Evolutionary conservation across 2,329 filamentous ascomycete genomes (phyloP).

Genomic region (Cucurbitaria berberidis): DNA sequence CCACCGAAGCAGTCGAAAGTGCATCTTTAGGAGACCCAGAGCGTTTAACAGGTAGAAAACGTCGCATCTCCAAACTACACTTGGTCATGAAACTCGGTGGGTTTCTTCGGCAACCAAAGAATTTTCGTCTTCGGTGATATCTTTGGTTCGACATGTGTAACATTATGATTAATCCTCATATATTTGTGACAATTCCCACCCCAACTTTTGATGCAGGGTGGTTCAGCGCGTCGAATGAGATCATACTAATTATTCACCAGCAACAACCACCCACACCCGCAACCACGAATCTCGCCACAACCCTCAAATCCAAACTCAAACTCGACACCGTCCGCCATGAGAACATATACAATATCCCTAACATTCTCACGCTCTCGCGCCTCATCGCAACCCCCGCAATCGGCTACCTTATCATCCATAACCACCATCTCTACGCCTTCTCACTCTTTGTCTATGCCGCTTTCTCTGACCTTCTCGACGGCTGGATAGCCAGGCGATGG

Average conservation of each 20-base stretch:
- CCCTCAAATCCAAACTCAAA: constrained; percentile 39
- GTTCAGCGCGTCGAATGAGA: neutral
- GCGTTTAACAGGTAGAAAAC: neutral
- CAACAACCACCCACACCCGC: constrained; percentile 11
- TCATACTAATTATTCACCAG: constrained; percentile 7
- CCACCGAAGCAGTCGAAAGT: neutral
- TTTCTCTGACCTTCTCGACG: constrained; percentile 89
- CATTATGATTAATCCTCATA: no score
- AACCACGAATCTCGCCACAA: constrained; percentile 31
- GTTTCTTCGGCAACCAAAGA: no score
- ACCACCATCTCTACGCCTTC: constrained; percentile 78
- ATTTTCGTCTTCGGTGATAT: no score
- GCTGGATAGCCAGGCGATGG: constrained; percentile 89
- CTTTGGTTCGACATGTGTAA: no score
- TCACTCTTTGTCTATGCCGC: constrained; percentile 91
- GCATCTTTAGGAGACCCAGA: neutral
- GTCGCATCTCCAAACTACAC: neutral
- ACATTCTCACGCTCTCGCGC: constrained; percentile 86
- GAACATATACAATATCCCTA: constrained; percentile 97
- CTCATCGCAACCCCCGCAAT: constrained; percentile 82
- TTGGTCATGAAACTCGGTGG: no score
- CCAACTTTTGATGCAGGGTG: neutral
- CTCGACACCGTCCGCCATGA: constrained; percentile 60
- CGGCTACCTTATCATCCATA: constrained; percentile 86
- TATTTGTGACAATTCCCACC: neutral